Evolutionary conservation across 208 protist genomes (phyloP).

Genomic region (Leishmania guyanensis): DNA sequence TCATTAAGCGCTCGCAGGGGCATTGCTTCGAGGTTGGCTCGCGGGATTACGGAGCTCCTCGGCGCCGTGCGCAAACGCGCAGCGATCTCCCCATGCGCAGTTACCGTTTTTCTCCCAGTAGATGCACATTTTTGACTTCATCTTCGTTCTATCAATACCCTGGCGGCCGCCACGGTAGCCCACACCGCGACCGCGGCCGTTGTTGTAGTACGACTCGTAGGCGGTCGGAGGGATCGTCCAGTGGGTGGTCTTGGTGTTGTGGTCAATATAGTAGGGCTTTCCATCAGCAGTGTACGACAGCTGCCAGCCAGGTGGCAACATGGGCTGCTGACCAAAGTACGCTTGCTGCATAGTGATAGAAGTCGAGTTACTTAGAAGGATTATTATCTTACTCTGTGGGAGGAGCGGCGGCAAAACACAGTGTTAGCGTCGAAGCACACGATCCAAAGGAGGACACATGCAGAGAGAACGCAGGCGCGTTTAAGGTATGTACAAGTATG

Average conservation of each 20-base stretch:
- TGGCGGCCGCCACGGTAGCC: slow-evolving; percentile 40
- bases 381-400: slow-evolving; percentile 27
- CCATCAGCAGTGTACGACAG: slow-evolving; percentile 71
- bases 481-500: slow-evolving; percentile 16
- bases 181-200: slow-evolving; percentile 35
- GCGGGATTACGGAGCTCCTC: slow-evolving; percentile 50
- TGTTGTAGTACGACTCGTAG: slow-evolving; percentile 37
- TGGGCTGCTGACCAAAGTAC: slow-evolving; percentile 55
- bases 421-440: neutral
- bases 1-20: slow-evolving; percentile 12
- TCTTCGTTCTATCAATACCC: slow-evolving; percentile 78
- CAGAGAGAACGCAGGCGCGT: neutral
- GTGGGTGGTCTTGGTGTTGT: slow-evolving; percentile 88
- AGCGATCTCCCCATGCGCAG: slow-evolving; percentile 84
- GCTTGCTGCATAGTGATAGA: slow-evolving; percentile 52
- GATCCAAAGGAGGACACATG: slow-evolving; percentile 1
- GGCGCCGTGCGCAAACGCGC: slow-evolving; percentile 83
- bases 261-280: slow-evolving; percentile 83
- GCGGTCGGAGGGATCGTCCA: slow-evolving; percentile 65
- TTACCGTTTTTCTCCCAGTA: slow-evolving; percentile 85
- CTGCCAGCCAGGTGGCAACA: slow-evolving; percentile 81
- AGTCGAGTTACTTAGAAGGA: slow-evolving; percentile 15
- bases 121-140: slow-evolving; percentile 89
- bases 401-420: neutral
- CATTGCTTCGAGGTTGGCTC: slow-evolving; percentile 20